Conservation (phyloP, 1,284 basidiomycete genomes). For the Ustilago cynodontis region DNA sequence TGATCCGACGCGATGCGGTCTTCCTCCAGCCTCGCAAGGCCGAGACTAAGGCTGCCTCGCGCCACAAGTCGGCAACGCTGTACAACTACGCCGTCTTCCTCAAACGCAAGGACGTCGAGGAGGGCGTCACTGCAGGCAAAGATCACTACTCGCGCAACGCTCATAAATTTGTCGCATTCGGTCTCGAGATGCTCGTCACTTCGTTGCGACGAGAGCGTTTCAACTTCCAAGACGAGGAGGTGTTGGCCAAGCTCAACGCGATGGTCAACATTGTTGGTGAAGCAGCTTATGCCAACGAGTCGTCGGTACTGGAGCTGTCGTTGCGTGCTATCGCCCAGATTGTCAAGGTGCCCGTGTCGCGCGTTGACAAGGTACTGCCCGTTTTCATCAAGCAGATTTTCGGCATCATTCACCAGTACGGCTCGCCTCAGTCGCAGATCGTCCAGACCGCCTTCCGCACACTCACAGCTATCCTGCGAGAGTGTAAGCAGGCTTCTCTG, state of each 20-base stretch:
- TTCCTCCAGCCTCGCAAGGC: conserved; percentile 50
- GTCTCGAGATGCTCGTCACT: conserved; percentile 90
- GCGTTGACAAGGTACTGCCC: conserved; percentile 82
- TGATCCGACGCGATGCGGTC: conserved; percentile 87
- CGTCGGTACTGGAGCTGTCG: conserved; percentile 82
- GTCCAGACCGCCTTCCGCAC: conserved; percentile 90
- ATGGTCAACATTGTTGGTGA: conserved; percentile 91
- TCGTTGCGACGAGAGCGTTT: conserved; percentile 88
- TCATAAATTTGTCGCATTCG: conserved; percentile 87
- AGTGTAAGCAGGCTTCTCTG: conserved; percentile 76
- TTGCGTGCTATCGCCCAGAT: conserved; percentile 86
- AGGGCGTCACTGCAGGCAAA: conserved; percentile 57
- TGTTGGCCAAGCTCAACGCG: conserved; percentile 84
- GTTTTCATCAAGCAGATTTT: conserved; percentile 89
- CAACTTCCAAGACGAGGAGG: conserved; percentile 80
- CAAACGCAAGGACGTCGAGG: conserved; percentile 64
- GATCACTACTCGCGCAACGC: conserved; percentile 73
- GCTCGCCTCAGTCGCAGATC: conserved; percentile 86
- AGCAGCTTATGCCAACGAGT: conserved; percentile 86
- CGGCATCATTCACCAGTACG: conserved; percentile 84
- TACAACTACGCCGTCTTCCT: conserved; percentile 51
- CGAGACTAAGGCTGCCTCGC: conserved; percentile 35
- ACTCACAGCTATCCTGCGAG: conserved; percentile 84
- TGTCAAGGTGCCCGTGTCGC: conserved; percentile 84
- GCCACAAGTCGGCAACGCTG: conserved; percentile 31